Conservation (phyloP, 768 basidiomycete species). For the Boletus rubescentipes region DNA sequence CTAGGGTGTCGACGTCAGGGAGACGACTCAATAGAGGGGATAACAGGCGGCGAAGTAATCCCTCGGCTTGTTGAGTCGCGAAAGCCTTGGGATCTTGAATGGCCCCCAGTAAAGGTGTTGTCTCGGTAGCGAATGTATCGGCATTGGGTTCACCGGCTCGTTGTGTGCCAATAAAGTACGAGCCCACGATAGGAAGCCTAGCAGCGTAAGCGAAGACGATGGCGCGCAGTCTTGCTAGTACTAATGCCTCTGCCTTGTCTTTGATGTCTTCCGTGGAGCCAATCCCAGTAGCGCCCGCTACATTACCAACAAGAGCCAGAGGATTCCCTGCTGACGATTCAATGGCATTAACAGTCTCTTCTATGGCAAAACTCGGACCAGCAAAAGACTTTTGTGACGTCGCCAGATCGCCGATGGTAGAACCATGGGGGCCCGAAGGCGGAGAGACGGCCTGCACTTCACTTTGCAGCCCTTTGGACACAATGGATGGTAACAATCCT, state of each 20-base stretch:
- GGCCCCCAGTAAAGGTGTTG: conserved; percentile 26
- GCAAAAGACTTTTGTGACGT: not conserved
- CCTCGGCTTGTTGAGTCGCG: conserved; percentile 18
- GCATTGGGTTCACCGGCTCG: not conserved
- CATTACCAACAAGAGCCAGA: not conserved
- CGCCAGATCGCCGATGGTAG: not conserved
- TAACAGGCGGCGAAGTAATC: conserved; percentile 12
- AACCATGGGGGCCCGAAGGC: not conserved
- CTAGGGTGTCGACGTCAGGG: conserved; percentile 20
- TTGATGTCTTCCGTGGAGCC: conserved; percentile 1
- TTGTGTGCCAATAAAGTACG: conserved; percentile 15
- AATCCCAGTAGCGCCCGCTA: not conserved
- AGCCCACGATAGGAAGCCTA: conserved; percentile 24
- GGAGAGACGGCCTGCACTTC: not conserved
- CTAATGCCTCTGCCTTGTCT: not conserved
- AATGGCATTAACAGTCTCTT: not conserved
- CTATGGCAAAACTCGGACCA: not conserved
- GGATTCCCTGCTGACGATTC: not conserved
- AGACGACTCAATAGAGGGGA: conserved; percentile 16
- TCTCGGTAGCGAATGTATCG: conserved; percentile 14
- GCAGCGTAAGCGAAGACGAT: conserved; percentile 10
- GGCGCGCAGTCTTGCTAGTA: conserved; percentile 11
- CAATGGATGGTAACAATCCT: not conserved
- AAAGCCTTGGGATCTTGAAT: conserved; percentile 24
- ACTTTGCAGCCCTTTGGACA: not conserved